A percentile compares a stretch with the other conserved stretches of the same genome.
These are phyloP conservation scores for Microsporum ferrugineum DNA, from an alignment of 2,329 filamentous ascomycete genomes.

Conservation along the genomic window DNA sequence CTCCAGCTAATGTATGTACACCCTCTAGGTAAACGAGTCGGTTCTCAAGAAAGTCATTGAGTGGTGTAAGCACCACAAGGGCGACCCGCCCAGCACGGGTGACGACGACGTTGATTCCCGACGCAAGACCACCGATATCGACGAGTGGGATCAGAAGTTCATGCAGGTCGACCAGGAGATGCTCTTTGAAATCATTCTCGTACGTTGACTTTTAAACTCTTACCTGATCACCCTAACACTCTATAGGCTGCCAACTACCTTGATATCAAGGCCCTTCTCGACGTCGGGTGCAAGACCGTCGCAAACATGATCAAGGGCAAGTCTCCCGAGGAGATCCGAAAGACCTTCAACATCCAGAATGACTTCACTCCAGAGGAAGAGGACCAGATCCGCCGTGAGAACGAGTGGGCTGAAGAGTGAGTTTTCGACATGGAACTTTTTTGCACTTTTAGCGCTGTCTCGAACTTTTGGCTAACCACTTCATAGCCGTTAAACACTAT, in stretches of 20 bases:
- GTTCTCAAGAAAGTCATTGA: slow-evolving; percentile 94
- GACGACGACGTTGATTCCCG: slow-evolving; percentile 89
- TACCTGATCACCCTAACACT: not conserved
- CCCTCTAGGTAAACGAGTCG: slow-evolving; percentile 66
- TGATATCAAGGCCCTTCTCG: slow-evolving; percentile 94
- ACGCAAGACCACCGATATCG: slow-evolving; percentile 98
- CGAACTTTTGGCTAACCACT: not conserved
- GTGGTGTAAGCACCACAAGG: slow-evolving; percentile 93
- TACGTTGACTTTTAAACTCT: slow-evolving; percentile 38
- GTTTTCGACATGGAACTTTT: slow-evolving; percentile 15
- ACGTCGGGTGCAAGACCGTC: slow-evolving; percentile 98
- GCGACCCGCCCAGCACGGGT: slow-evolving; percentile 66
- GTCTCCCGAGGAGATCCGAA: slow-evolving; percentile 96
- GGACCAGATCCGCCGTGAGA: slow-evolving; percentile 88
- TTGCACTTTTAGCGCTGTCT: not conserved
- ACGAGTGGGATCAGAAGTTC: slow-evolving; percentile 99
- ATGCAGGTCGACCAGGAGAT: slow-evolving; percentile 99
- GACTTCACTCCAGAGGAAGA: slow-evolving; percentile 99
- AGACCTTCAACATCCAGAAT: slow-evolving; percentile 99
- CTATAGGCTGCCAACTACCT: slow-evolving; percentile 87
- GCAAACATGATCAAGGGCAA: slow-evolving; percentile 99
- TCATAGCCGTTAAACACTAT: not conserved
- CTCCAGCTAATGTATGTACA: not conserved
- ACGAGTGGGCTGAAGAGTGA: slow-evolving; percentile 80
- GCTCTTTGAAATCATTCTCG: slow-evolving; percentile 97